These are phyloP conservation scores for Picea mariana DNA, from an alignment of 83 land plant species.

Conservation along the genomic window DNA sequence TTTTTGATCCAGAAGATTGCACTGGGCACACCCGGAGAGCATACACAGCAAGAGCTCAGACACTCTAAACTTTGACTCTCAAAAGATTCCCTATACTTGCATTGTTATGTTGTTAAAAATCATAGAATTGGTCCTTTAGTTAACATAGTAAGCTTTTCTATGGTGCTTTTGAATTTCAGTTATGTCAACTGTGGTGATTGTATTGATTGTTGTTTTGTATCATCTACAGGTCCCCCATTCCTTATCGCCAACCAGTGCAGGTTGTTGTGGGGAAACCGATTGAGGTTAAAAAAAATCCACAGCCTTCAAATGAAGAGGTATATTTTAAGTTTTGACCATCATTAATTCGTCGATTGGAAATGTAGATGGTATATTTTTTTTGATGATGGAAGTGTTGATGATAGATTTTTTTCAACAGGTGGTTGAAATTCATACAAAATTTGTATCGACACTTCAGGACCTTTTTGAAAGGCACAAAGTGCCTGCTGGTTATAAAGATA, in stretches of 20 bases:
- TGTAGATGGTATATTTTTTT: background rate
- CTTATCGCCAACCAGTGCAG: conserved; percentile 66
- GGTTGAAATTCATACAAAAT: conserved; percentile 44
- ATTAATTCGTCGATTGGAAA: background rate
- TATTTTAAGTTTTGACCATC: background rate
- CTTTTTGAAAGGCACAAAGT: conserved; percentile 60
- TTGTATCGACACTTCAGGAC: conserved; percentile 42
- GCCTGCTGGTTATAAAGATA: conserved; percentile 42
- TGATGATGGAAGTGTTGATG: background rate
- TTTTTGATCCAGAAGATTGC: too few relatives aligned
- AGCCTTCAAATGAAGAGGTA: conserved; percentile 83
- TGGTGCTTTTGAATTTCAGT: too few relatives aligned
- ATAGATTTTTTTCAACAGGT: conserved; percentile 24
- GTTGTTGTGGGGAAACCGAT: conserved; percentile 91
- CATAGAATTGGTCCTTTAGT: too few relatives aligned
- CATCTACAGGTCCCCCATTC: conserved; percentile 75
- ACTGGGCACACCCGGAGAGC: too few relatives aligned
- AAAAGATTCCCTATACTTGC: too few relatives aligned
- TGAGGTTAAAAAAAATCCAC: conserved; percentile 55
- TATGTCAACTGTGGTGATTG: too few relatives aligned
- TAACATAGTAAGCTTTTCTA: too few relatives aligned
- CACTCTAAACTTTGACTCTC: too few relatives aligned
- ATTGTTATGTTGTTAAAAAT: too few relatives aligned
- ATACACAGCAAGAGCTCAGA: too few relatives aligned
- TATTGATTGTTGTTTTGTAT: background rate